Evolutionary conservation across 176 grass and related monocot genomes (phyloP), one percentile per base, ranked within the genome.

Genomic region (Oryza punctata): DNA sequence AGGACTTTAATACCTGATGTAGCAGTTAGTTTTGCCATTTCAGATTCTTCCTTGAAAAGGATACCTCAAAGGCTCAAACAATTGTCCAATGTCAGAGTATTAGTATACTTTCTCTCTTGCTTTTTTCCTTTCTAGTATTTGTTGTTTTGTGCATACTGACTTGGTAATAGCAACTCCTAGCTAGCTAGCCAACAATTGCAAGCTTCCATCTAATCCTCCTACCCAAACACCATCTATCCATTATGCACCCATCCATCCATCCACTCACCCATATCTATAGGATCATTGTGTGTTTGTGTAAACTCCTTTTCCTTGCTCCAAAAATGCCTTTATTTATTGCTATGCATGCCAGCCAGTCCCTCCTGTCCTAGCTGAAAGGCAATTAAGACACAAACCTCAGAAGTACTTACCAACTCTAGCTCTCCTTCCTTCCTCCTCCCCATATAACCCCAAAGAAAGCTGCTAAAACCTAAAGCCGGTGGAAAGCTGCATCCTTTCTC

Each of bases 401-500:
- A 71, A 78, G 72, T 86, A 87, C 79, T 70, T 88, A 81, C 77
- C 72, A 85, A 83, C 85, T 57, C 78, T 63, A 52, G 59, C 76
- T 60, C 37, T 69, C 50, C 10, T 16, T n/a, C 50, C 10, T 12
- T n/a, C 73, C 61, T 24, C 44, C 46, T 45, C 60, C 82, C 59
- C 79, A 89, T 86, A 78, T 81, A 86, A 76, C 74, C 89, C 76
- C 75, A 87, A 77, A 86, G 80, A 89, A 92, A 89, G 84, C 90
- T 86, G 87, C 76, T 73, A 52, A 86, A 77, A 92, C 87, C 84
- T 89, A 91, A 85, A 92, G 87, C 85, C 63, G 85, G 85, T 91
- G 70, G 73, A 90, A 90, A 92, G 92, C 75, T 89, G 89, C 82
- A 50, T 54, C 49, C 63, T 45, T 26, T 27, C 65, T 9, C n/a